Conservation (phyloP, 306 rosid species). For the Acacia acuminata region DNA sequence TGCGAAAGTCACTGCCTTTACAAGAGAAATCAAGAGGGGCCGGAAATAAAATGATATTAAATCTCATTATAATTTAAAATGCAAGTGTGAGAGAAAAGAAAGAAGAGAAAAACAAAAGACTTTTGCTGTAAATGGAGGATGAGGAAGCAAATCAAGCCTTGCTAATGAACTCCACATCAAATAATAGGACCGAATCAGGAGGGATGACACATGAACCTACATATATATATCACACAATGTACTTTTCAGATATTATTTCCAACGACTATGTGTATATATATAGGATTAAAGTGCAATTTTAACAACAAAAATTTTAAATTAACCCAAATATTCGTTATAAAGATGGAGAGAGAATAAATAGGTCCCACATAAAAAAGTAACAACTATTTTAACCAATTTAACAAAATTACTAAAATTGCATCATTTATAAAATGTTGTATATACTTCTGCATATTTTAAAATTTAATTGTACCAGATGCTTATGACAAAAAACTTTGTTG, state of each 20-base stretch:
- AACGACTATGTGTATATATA: too few relatives aligned
- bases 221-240: conserved; percentile 40
- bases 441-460: too few relatives aligned
- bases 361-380: too few relatives aligned
- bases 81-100: not conserved
- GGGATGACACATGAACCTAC: conserved; percentile 95
- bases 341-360: too few relatives aligned
- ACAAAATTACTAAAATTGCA: too few relatives aligned
- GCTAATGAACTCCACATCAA: conserved; percentile 90
- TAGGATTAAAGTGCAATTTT: too few relatives aligned
- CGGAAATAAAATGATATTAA: not conserved
- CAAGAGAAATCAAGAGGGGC: not conserved
- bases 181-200: conserved; percentile 78
- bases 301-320: too few relatives aligned
- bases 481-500: too few relatives aligned
- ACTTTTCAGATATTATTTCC: not conserved
- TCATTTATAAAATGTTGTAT: too few relatives aligned
- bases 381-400: too few relatives aligned
- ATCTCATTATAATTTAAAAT: not conserved
- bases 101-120: not conserved
- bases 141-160: conserved; percentile 53
- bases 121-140: not conserved
- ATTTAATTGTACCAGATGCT: too few relatives aligned
- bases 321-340: too few relatives aligned
- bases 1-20: not conserved